These are phyloP conservation scores for Wolfiporia cocos DNA, from an alignment of 1,284 basidiomycete genomes.

Conservation along the genomic window DNA sequence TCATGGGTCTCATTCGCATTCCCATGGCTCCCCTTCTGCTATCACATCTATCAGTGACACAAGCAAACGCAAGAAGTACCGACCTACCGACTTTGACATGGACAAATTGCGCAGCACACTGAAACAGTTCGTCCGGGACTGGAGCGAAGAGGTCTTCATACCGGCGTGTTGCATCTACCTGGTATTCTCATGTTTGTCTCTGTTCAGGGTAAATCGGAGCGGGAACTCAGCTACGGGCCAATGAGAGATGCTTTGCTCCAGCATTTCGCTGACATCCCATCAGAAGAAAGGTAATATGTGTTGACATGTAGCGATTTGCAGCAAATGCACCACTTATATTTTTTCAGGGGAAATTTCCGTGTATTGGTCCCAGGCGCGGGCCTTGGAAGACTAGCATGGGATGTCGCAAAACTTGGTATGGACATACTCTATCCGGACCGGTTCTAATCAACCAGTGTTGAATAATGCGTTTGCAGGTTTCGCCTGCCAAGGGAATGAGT, in stretches of 20 bases:
- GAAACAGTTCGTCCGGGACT: constrained; percentile 89
- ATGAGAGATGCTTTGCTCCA: constrained; percentile 69
- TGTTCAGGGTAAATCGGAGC: constrained; percentile 67
- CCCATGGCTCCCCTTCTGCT: constrained; percentile 25
- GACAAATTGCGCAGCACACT: constrained; percentile 87
- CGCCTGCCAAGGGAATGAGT: constrained; percentile 87
- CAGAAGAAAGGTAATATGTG: constrained; percentile 44
- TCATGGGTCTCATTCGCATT: constrained; percentile 23
- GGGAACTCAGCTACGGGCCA: constrained; percentile 74
- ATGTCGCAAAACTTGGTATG: constrained; percentile 74
- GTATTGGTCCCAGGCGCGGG: constrained; percentile 89
- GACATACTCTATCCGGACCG: background rate
- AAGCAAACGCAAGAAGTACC: constrained; percentile 30
- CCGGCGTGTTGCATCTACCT: background rate
- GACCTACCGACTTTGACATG: constrained; percentile 67
- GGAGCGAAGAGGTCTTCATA: constrained; percentile 59
- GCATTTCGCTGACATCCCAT: constrained; percentile 49
- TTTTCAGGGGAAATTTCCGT: constrained; percentile 47
- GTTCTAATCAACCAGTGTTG: background rate
- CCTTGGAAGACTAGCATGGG: constrained; percentile 80
- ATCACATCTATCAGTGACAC: no score
- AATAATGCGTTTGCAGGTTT: constrained; percentile 49
- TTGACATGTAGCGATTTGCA: no score
- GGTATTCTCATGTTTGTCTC: background rate
- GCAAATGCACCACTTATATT: no score